A percentile compares a stretch with the other conserved stretches of the same genome.
These are phyloP conservation scores for Linnemannia exigua DNA, from an alignment of 192 early-diverging fungal genomes.

Conservation along the genomic window DNA sequence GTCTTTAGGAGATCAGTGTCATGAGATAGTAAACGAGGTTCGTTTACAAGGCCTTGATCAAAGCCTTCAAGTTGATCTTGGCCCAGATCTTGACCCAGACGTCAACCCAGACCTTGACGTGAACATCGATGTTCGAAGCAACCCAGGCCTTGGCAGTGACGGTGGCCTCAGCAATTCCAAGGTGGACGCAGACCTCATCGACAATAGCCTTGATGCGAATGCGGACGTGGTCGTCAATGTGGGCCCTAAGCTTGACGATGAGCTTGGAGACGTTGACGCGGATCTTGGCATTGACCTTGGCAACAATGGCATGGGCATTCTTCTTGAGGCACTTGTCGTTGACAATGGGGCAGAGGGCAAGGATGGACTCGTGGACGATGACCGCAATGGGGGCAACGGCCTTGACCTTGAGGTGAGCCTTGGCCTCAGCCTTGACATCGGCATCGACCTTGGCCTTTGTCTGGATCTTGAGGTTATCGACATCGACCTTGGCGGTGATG, in stretches of 20 bases:
- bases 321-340: slow-evolving; percentile 19
- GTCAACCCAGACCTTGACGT: slow-evolving; percentile 27
- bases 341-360: slow-evolving; percentile 21
- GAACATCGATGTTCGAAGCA: slow-evolving; percentile 32
- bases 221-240: slow-evolving; percentile 31
- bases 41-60: slow-evolving; percentile 34
- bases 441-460: slow-evolving; percentile 18
- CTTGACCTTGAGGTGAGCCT: slow-evolving; percentile 3
- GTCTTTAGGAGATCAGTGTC: background rate
- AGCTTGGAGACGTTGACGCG: slow-evolving; percentile 7
- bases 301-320: slow-evolving; percentile 32
- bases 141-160: slow-evolving; percentile 19
- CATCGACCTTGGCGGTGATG: slow-evolving; percentile 25
- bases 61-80: slow-evolving; percentile 23
- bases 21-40: no score
- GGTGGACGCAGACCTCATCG: slow-evolving; percentile 9
- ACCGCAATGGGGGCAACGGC: background rate
- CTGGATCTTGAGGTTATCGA: slow-evolving; percentile 24
- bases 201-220: slow-evolving; percentile 31
- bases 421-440: slow-evolving; percentile 4
- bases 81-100: slow-evolving; percentile 29
- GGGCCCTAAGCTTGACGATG: slow-evolving; percentile 16
- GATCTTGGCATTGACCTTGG: slow-evolving; percentile 19
- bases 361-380: slow-evolving; percentile 10
- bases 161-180: slow-evolving; percentile 19